Evolutionary conservation across 2,329 filamentous ascomycete species (phyloP).

Genomic region (Alternaria brassicae): DNA sequence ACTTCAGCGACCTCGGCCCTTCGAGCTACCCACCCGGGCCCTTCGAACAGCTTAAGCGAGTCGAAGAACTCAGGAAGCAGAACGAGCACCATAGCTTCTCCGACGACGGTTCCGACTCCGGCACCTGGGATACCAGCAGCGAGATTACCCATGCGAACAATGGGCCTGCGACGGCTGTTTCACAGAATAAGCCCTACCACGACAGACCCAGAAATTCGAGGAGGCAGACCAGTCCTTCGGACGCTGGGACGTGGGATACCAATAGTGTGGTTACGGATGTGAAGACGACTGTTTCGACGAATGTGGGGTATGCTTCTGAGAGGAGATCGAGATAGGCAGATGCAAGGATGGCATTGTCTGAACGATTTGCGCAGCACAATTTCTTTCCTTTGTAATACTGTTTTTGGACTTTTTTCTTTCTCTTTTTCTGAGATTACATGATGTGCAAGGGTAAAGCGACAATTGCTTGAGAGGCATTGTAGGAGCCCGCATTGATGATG

Average conservation of each 20-base stretch:
- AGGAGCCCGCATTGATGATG: constrained; percentile 12
- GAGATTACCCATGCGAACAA: constrained; percentile 17
- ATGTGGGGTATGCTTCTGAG: constrained; percentile 8
- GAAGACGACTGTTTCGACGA: constrained; percentile 15
- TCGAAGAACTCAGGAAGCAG: constrained; percentile 10
- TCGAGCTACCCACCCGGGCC: constrained; percentile 9
- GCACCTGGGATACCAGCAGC: constrained; percentile 18
- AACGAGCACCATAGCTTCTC: constrained; percentile 9
- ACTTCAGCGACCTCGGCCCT: constrained; percentile 3
- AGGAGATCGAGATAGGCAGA: constrained; percentile 2
- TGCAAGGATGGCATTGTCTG: neutral
- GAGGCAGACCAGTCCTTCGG: constrained; percentile 13
- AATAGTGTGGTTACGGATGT: constrained; percentile 16
- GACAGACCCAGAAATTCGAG: constrained; percentile 3
- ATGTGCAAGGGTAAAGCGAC: neutral
- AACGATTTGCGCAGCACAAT: neutral
- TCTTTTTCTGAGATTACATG: neutral
- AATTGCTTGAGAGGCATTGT: constrained; percentile 1
- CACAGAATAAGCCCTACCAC: constrained; percentile 9
- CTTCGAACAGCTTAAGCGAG: constrained; percentile 11
- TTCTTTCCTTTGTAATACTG: neutral
- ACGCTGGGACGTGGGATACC: constrained; percentile 15
- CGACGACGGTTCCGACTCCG: constrained; percentile 13
- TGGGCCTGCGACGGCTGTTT: constrained; percentile 11
- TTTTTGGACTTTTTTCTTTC: constrained; percentile 1